Conservation (phyloP, 1,139 yeast species). For the Lodderomyces margitis region DNA sequence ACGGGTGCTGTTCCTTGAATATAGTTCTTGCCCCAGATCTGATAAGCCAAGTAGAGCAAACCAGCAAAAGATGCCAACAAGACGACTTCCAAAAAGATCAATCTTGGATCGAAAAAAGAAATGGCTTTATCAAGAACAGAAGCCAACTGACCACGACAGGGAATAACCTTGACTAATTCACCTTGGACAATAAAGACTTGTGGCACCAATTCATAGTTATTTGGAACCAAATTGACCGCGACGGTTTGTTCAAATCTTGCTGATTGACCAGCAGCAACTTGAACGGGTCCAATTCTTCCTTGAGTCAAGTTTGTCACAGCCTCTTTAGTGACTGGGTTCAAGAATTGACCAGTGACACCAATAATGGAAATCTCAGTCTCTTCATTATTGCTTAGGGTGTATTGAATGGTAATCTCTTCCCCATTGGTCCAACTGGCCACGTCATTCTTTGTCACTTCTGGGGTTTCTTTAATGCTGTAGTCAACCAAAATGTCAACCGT, state of each 20-base stretch:
- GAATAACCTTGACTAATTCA: constrained; percentile 53
- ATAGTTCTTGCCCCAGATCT: constrained; percentile 44
- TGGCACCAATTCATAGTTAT: constrained; percentile 61
- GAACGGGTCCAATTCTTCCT: constrained; percentile 62
- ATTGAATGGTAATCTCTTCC: constrained; percentile 53
- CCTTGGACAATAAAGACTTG: constrained; percentile 53
- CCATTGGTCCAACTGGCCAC: constrained; percentile 49
- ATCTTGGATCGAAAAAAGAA: constrained; percentile 71
- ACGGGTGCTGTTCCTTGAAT: constrained; percentile 40
- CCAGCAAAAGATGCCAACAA: constrained; percentile 51
- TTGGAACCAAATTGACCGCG: constrained; percentile 56
- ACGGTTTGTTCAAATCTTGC: constrained; percentile 52
- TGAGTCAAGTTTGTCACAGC: constrained; percentile 61
- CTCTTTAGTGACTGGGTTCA: constrained; percentile 53
- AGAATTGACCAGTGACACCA: constrained; percentile 74
- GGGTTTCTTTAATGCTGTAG: constrained; percentile 42
- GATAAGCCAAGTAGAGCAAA: constrained; percentile 48
- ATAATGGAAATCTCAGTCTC: constrained; percentile 50
- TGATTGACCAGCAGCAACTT: constrained; percentile 49
- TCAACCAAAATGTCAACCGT: constrained; percentile 40
- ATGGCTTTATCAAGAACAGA: constrained; percentile 63
- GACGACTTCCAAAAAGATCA: constrained; percentile 59
- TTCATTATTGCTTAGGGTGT: constrained; percentile 59
- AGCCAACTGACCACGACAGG: constrained; percentile 58
- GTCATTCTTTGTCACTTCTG: constrained; percentile 32